Evolutionary conservation across 345 rosid species (phyloP).

Genomic region (Clarkia xantiana): DNA sequence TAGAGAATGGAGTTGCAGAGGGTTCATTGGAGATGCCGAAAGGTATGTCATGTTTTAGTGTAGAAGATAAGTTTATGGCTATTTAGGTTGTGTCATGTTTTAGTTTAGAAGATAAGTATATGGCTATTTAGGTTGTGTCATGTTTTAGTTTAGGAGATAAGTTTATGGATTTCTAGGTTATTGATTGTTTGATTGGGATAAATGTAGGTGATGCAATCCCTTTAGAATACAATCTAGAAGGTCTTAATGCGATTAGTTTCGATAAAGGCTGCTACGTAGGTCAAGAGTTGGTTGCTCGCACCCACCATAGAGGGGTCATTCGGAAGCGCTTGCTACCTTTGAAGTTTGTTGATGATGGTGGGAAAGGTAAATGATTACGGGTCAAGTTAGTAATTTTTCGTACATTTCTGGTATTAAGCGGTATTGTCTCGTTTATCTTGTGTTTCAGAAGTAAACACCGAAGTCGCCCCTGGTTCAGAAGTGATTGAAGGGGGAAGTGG

Average conservation of each 20-base stretch:
- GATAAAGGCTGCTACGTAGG: conserved; percentile 95
- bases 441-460: conserved; percentile 37
- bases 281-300: conserved; percentile 90
- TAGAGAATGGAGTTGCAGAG: conserved; percentile 80
- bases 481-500: conserved; percentile 38
- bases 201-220: conserved; percentile 78
- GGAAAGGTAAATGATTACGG: conserved; percentile 47
- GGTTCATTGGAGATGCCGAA: conserved; percentile 79
- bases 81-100: neutral
- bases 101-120: too few species aligned
- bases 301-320: conserved; percentile 77
- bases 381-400: neutral
- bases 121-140: neutral
- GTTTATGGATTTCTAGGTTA: too few species aligned
- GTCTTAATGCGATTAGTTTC: conserved; percentile 83
- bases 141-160: neutral
- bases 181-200: too few species aligned
- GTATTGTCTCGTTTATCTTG: neutral
- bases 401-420: neutral
- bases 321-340: conserved; percentile 75
- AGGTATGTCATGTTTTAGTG: conserved; percentile 26
- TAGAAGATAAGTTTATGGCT: too few species aligned
- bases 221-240: conserved; percentile 72
- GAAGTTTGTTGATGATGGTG: conserved; percentile 35
- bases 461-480: conserved; percentile 51